phyloP scores from a whole-genome alignment of 1,284 basidiomycete genomes.

The Kalmanozyma brasiliensis region DNA sequence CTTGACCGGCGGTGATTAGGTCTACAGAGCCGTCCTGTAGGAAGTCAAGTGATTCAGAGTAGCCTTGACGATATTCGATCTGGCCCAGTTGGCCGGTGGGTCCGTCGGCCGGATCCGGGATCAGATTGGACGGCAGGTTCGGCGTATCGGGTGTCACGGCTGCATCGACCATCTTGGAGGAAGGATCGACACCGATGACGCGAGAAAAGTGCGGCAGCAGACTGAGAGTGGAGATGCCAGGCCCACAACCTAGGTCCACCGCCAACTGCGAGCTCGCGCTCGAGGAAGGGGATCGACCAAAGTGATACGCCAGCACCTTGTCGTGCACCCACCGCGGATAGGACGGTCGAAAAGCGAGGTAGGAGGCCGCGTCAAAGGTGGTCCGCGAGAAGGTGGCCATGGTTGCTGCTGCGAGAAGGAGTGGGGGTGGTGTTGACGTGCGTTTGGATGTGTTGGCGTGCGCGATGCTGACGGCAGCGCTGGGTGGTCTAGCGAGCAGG shows the following conservation, averaged over 20 bases:
- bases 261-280: constrained; percentile 30
- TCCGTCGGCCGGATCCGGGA: constrained; percentile 45
- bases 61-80: constrained; percentile 71
- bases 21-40: constrained; percentile 76
- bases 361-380: constrained; percentile 53
- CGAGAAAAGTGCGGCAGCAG: constrained; percentile 73
- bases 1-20: constrained; percentile 80
- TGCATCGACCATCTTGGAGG: constrained; percentile 77
- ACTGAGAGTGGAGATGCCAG: constrained; percentile 76
- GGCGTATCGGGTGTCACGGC: constrained; percentile 71
- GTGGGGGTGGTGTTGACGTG: too few species aligned
- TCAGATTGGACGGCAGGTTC: constrained; percentile 10
- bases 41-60: constrained; percentile 74
- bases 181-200: constrained; percentile 80
- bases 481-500: too few species aligned
- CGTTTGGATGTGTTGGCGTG: too few species aligned
- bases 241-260: constrained; percentile 84
- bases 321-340: constrained; percentile 52
- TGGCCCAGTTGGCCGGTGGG: constrained; percentile 63
- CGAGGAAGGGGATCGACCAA: constrained; percentile 1
- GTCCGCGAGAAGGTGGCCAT: constrained; percentile 51
- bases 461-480: too few species aligned
- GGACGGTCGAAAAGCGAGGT: constrained; percentile 48
- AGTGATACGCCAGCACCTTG: constrained; percentile 40
- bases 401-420: too few species aligned